A percentile compares a stretch with the other conserved stretches of the same genome.
phyloP scores from a whole-genome alignment of 371 early-diverging fungal genomes.

The Zopfochytrium polystomum region DNA sequence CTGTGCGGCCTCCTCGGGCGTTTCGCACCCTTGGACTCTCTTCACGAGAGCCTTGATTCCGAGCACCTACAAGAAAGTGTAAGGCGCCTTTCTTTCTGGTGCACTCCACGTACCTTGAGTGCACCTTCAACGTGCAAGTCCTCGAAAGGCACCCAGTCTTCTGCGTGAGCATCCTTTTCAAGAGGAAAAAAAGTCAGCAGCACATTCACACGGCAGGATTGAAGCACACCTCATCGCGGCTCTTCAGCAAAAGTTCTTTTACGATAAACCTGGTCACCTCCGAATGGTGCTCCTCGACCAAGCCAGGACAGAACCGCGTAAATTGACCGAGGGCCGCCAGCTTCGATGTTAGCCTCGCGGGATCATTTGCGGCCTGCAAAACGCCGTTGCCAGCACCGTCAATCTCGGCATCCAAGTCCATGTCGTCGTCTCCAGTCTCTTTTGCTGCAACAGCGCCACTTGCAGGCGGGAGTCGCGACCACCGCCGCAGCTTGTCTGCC shows the following conservation, averaged over 20 bases:
- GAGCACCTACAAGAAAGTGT: constrained; percentile 63
- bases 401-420: not conserved
- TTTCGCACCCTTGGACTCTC: constrained; percentile 47
- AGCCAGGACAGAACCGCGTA: constrained; percentile 49
- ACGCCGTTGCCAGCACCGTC: not conserved
- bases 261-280: constrained; percentile 56
- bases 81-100: not conserved
- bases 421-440: not conserved
- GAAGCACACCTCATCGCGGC: constrained; percentile 28
- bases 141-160: constrained; percentile 60
- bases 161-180: constrained; percentile 24
- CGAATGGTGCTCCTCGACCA: constrained; percentile 45
- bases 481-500: not conserved
- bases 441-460: not conserved
- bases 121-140: constrained; percentile 52
- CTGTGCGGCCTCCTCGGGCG: constrained; percentile 51
- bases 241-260: constrained; percentile 53
- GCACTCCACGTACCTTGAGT: constrained; percentile 45
- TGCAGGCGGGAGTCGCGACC: no score
- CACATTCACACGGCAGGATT: not conserved
- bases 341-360: constrained; percentile 26
- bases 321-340: constrained; percentile 58
- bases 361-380: constrained; percentile 2
- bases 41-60: constrained; percentile 59
- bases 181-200: constrained; percentile 3